Conservation (phyloP, 2,329 filamentous ascomycete species). For the Cadophora malorum region DNA sequence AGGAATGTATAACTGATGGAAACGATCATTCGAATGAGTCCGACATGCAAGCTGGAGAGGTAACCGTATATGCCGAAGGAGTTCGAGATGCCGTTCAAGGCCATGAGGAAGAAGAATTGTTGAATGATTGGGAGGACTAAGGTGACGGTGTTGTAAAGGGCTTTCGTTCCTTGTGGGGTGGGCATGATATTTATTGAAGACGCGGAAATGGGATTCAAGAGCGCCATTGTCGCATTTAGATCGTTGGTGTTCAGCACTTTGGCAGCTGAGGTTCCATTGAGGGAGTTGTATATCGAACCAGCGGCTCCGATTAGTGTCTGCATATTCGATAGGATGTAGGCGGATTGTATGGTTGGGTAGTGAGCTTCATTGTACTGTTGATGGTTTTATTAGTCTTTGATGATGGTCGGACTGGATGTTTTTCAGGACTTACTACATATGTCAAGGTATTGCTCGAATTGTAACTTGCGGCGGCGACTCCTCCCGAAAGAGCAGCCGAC, state of each 20-base stretch:
- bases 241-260: conserved; percentile 39
- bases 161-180: conserved; percentile 44
- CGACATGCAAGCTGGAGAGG: conserved; percentile 30
- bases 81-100: conserved; percentile 39
- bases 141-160: conserved; percentile 48
- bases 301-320: conserved; percentile 40
- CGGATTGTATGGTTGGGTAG: conserved; percentile 44
- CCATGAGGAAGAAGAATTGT: conserved; percentile 37
- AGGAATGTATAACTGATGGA: conserved; percentile 40
- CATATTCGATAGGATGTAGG: conserved; percentile 41
- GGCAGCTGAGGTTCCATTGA: conserved; percentile 30
- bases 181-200: conserved; percentile 43
- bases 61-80: conserved; percentile 28
- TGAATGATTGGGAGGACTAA: conserved; percentile 46
- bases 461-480: conserved; percentile 29
- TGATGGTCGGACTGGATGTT: not conserved
- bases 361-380: conserved; percentile 23
- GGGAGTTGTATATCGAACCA: conserved; percentile 39
- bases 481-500: conserved; percentile 40
- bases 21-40: conserved; percentile 39
- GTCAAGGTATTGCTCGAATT: not conserved
- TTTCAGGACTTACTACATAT: not conserved
- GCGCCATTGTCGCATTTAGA: conserved; percentile 39
- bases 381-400: not conserved
- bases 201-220: conserved; percentile 44